phyloP scores from a whole-genome alignment of 441 rosid genomes.

The Hypseocharis bilobata region DNA sequence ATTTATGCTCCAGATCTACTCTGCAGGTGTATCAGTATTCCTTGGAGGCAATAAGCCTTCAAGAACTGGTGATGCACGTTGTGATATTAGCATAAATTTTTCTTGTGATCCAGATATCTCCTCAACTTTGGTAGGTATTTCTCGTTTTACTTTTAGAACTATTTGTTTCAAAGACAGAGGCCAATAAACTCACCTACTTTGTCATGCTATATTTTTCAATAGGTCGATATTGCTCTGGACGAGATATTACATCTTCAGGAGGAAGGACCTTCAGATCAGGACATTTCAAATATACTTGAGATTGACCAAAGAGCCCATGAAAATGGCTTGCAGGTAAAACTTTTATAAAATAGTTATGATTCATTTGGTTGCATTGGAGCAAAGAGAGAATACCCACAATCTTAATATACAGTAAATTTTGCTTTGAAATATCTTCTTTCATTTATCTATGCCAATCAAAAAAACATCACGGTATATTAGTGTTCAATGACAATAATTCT shows the following conservation, averaged over 20 bases:
- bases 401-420: not conserved
- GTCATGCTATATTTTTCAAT: slow-evolving; percentile 17
- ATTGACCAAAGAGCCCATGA: slow-evolving; percentile 88
- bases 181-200: slow-evolving; percentile 19
- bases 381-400: not conserved
- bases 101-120: slow-evolving; percentile 88
- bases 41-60: slow-evolving; percentile 88
- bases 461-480: too few species aligned
- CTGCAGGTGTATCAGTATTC: slow-evolving; percentile 80
- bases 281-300: slow-evolving; percentile 49
- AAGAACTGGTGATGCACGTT: slow-evolving; percentile 76
- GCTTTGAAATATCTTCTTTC: not conserved
- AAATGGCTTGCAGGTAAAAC: slow-evolving; percentile 63
- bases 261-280: slow-evolving; percentile 44
- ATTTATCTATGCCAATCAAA: too few species aligned
- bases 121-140: slow-evolving; percentile 52
- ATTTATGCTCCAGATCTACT: slow-evolving; percentile 56
- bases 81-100: slow-evolving; percentile 72
- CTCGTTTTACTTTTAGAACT: slow-evolving; percentile 10
- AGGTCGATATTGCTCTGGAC: slow-evolving; percentile 73
- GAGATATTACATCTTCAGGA: slow-evolving; percentile 53
- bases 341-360: not conserved
- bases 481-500: not conserved
- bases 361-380: not conserved
- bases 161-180: not conserved